These are phyloP conservation scores for Tuber borchii DNA, from an alignment of 495 filamentous ascomycete species.

Conservation along the genomic window DNA sequence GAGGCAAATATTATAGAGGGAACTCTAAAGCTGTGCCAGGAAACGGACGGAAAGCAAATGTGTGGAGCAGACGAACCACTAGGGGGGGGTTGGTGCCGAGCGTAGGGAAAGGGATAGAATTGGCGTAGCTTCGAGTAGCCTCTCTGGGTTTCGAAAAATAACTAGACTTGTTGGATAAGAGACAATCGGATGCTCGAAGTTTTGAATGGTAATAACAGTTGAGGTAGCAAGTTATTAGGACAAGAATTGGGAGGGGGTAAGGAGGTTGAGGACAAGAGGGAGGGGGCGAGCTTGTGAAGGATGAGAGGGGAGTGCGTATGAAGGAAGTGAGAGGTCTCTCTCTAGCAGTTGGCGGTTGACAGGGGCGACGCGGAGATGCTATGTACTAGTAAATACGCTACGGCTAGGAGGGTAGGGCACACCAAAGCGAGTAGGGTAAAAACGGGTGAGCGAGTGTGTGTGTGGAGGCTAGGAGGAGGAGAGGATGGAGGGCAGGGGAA, in stretches of 20 bases:
- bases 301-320: conserved; percentile 3
- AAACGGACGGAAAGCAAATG: not conserved
- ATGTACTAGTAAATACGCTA: conserved; percentile 3
- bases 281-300: not conserved
- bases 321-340: not conserved
- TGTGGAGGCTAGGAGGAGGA: conserved; percentile 15
- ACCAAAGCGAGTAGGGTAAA: not conserved
- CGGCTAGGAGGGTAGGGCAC: not conserved
- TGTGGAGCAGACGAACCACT: conserved; percentile 8
- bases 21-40: conserved; percentile 18
- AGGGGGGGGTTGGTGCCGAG: not conserved
- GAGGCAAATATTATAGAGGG: conserved; percentile 8
- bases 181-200: not conserved
- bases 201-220: not conserved
- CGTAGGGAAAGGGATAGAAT: not conserved
- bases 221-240: not conserved
- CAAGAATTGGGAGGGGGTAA: not conserved
- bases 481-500: conserved; percentile 12
- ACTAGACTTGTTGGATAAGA: not conserved
- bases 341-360: not conserved
- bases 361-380: conserved; percentile 5
- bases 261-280: conserved; percentile 5
- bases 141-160: conserved; percentile 2
- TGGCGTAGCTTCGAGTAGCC: conserved; percentile 4
- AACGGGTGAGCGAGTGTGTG: conserved; percentile 6